Evolutionary conservation across 1,284 basidiomycete genomes (phyloP), one percentile per base, ranked within the genome.

Genomic region (Leccinum huronense): DNA sequence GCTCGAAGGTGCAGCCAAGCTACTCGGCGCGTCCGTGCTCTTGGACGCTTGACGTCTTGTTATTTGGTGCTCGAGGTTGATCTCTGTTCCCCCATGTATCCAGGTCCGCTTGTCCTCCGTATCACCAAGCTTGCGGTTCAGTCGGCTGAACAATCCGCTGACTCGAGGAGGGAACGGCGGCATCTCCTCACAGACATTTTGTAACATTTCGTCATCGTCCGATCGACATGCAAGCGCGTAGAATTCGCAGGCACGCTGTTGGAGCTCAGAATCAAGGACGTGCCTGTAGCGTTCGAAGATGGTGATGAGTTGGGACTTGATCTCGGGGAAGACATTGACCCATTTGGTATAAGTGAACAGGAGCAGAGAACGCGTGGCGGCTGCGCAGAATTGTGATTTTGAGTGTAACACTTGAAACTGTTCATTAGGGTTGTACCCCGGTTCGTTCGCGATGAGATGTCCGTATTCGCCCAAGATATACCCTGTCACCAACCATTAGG

Each of bases 301-400:
- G 76, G 91, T 93, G 72, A 98, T 75, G 27, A 99, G 86, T 73
- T 97, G 95, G 27, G 90, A 86, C 70, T 97, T 96, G 78, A 99
- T 98, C 78, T 99, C 97, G 7, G 97, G 97, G 80, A 99, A 99
- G 61, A 99, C 90, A 76, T 99, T 99, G 67, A 98, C 93, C 97
- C 95, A 97, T 83, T 99, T 99, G 81, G 98, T 90, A 76, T 99
- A 99, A 1, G 97, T 98, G 7, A 97, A 97, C 14, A 99, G 81
- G 30, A 99, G 85, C 55, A 99, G 83, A 0, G 96, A 93, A 34
- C 97, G 88, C 6, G 97, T 99, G 33, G 95, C 82, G 2, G 96
- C 94, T 48, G 94, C 87, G 76, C 97, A 98, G 72, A 95, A 93
- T 75, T 97, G 95, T 33, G 96, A 96, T 75, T 98, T 98, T 5